Percentiles rank a stretch among this genome's conserved stretches.
phyloP scores from a whole-genome alignment of 208 protist species.

The Acanthamoeba healyi region DNA sequence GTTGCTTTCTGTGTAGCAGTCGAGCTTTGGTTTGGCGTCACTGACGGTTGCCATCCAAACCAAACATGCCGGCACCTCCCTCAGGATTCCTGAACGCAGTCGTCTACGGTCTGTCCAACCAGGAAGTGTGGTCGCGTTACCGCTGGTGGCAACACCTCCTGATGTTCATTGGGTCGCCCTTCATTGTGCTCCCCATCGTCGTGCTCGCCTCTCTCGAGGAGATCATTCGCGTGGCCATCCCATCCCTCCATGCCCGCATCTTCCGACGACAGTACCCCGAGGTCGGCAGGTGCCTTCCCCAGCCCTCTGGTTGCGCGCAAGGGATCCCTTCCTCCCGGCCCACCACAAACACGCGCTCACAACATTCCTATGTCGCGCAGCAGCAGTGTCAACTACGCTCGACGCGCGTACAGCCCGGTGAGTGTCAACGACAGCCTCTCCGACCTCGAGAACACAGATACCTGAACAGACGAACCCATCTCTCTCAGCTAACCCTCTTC shows the following conservation, averaged over 20 bases:
- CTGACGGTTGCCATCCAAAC: no score
- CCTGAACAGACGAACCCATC: no score
- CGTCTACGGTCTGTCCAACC: conserved; percentile 51
- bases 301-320: no score
- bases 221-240: background rate
- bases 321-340: no score
- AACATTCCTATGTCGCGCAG: background rate
- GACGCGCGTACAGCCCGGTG: background rate
- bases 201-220: background rate
- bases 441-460: conserved; percentile 23
- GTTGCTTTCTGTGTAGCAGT: no score
- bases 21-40: no score
- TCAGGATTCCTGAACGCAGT: conserved; percentile 60
- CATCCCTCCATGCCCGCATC: background rate
- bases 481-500: no score
- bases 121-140: conserved; percentile 46
- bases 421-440: conserved; percentile 32
- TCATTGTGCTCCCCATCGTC: conserved; percentile 41
- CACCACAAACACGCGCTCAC: background rate
- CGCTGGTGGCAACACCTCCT: conserved; percentile 55
- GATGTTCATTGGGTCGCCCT: conserved; percentile 31
- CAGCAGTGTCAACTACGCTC: conserved; percentile 10
- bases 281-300: background rate
- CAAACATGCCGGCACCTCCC: no score
- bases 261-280: background rate